Conservation (phyloP, 768 basidiomycete species). For the Suillus fuscotomentosus region DNA sequence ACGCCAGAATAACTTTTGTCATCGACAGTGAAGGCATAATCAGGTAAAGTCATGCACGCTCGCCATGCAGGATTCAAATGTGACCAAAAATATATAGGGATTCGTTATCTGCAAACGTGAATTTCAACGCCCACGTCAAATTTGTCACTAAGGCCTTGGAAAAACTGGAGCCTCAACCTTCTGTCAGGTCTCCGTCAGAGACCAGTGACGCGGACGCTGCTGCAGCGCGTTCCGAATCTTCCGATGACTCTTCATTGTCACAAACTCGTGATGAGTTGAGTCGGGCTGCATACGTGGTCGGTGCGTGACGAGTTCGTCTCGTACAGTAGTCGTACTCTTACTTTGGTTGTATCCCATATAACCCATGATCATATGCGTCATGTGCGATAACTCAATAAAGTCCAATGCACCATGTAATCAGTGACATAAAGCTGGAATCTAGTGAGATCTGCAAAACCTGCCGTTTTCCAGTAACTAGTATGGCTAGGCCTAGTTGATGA, state of each 20-base stretch:
- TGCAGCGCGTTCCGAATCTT: background rate
- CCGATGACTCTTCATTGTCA: constrained; percentile 7
- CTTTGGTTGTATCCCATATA: too few relatives aligned
- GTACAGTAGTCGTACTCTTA: background rate
- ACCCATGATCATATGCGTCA: background rate
- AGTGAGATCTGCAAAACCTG: background rate
- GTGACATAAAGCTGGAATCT: background rate
- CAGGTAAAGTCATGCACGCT: constrained; percentile 38
- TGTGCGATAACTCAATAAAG: background rate
- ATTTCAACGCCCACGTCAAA: constrained; percentile 63
- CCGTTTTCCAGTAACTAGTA: too few relatives aligned
- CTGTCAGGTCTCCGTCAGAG: background rate
- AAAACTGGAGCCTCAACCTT: constrained; percentile 32
- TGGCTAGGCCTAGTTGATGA: background rate
- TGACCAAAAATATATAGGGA: constrained; percentile 38
- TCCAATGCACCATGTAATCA: background rate
- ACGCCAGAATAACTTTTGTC: constrained; percentile 71
- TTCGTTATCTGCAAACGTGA: constrained; percentile 56
- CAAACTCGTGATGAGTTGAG: constrained; percentile 19
- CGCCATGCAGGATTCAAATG: constrained; percentile 6
- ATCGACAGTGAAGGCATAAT: constrained; percentile 72
- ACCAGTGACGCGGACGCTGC: background rate
- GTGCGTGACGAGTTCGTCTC: constrained; percentile 13
- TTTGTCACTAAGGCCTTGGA: constrained; percentile 71
- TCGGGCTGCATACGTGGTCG: constrained; percentile 18